Percentiles rank a stretch among this genome's conserved stretches.
These are phyloP conservation scores for Amylocarpus encephaloides DNA, from an alignment of 2,329 filamentous ascomycete species.

Conservation along the genomic window DNA sequence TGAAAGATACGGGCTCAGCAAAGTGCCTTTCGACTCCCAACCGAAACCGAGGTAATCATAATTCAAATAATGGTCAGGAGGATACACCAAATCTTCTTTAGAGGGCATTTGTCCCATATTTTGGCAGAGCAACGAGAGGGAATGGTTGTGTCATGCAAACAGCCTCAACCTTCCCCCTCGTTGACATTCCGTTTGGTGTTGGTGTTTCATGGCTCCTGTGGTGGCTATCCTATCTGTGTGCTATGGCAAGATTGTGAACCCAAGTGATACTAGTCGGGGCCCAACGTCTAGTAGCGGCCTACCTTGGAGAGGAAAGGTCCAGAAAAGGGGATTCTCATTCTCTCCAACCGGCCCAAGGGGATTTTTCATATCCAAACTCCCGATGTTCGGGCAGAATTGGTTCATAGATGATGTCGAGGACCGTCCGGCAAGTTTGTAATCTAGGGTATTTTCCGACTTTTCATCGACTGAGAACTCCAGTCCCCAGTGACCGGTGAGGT, in stretches of 20 bases:
- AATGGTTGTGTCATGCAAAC: no score
- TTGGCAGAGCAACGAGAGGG: no score
- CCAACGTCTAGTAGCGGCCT: slow-evolving; percentile 18
- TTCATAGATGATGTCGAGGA: slow-evolving; percentile 17
- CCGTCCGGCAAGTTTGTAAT: slow-evolving; percentile 31
- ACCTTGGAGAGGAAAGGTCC: slow-evolving; percentile 29
- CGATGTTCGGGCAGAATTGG: slow-evolving; percentile 24
- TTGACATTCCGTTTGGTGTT: no score
- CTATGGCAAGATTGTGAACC: background rate
- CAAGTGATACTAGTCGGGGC: slow-evolving; percentile 4
- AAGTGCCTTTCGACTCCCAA: no score
- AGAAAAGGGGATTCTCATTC: slow-evolving; percentile 25
- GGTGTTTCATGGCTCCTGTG: no score
- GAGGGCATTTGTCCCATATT: no score
- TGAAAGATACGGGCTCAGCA: no score
- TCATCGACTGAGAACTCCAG: slow-evolving; percentile 43
- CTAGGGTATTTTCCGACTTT: slow-evolving; percentile 30
- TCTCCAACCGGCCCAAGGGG: slow-evolving; percentile 7
- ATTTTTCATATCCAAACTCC: slow-evolving; percentile 29
- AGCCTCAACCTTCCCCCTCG: no score
- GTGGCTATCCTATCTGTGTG: background rate
- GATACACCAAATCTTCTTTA: no score
- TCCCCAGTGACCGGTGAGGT: slow-evolving; percentile 52
- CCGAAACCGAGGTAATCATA: no score
- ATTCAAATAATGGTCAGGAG: no score